These are phyloP conservation scores for Fusarium citri DNA, from an alignment of 2,329 filamentous ascomycete genomes.

Conservation along the genomic window DNA sequence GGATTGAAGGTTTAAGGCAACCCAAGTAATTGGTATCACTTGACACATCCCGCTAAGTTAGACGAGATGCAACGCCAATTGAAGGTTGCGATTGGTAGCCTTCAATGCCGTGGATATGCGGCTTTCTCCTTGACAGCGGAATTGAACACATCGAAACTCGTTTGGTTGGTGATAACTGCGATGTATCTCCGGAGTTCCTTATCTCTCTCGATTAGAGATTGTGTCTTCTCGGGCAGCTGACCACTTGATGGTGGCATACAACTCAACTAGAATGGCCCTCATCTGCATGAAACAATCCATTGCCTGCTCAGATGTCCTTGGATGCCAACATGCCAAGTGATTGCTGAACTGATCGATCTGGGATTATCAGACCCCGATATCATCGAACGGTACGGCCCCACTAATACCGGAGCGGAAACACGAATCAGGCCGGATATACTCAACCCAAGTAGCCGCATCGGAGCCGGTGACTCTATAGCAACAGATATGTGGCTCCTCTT, in stretches of 20 bases:
- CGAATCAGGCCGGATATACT: conserved; percentile 13
- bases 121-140: conserved; percentile 24
- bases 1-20: conserved; percentile 28
- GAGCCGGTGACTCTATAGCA: conserved; percentile 13
- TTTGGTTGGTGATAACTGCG: neutral
- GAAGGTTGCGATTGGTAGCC: conserved; percentile 26
- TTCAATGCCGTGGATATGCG: conserved; percentile 31
- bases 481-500: conserved; percentile 25
- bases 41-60: conserved; percentile 20
- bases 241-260: conserved; percentile 8
- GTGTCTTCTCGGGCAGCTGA: conserved; percentile 3
- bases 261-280: neutral
- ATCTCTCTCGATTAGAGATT: conserved; percentile 9
- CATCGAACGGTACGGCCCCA: conserved; percentile 27
- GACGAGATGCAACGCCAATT: conserved; percentile 31
- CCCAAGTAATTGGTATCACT: conserved; percentile 33
- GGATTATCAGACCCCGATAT: neutral
- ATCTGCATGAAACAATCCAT: neutral
- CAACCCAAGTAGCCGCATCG: conserved; percentile 6
- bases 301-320: neutral
- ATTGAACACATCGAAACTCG: conserved; percentile 22
- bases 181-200: conserved; percentile 2
- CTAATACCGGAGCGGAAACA: conserved; percentile 18
- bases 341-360: neutral
- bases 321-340: too few species aligned